Evolutionary conservation across 2,329 filamentous ascomycete genomes (phyloP), one percentile per base, ranked within the genome.

Genomic region (Talaromyces sp.): DNA sequence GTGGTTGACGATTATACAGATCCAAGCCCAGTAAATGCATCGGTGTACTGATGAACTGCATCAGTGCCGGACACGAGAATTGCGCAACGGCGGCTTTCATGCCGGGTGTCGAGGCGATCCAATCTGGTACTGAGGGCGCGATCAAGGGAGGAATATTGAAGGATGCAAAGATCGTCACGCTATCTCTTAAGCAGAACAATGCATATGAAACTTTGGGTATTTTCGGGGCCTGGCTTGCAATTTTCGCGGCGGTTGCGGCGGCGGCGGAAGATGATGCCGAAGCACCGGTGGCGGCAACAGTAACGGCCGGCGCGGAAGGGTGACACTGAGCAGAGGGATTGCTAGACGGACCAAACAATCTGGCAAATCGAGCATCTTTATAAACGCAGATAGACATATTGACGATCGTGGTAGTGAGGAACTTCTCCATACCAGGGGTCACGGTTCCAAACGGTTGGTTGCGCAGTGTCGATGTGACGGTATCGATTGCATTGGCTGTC

Each of bases 61-160:
- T 86, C 14, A 86, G 83, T 1, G 92, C 93, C 0, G 93, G 93
- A 11, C 91, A 91, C 1, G 87, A 76, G 73, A 96, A 95, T 77
- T 97, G 93, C 31, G 92, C 91, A 3, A 90, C 80, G 16, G 87
- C 79, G 37, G 88, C 76, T 67, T 85, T 84, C 64, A 83, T 81
- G 3, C 71, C 70, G 2, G 77, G 59, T 74, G 79, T 77, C 13
- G 75, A 69, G 6, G 77, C 78, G 67, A 90, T 73, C 33, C 82
- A 81, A 19, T 83, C 78, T 14, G 84, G 85, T 22, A 97, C 80
- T 6, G 81, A 77, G 0, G 92, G 92, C 0, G 91, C 91, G 10
- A 97, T 82, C 1, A 95, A 73, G 0, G 91, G 86, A 0, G 94
- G 94, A 2, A 97, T 81, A 75, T 97, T 97, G 84, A 97, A 98